Evolutionary conservation across 768 basidiomycete species (phyloP), one percentile per base, ranked within the genome.

Genomic region (Phanerochaete sordida): DNA sequence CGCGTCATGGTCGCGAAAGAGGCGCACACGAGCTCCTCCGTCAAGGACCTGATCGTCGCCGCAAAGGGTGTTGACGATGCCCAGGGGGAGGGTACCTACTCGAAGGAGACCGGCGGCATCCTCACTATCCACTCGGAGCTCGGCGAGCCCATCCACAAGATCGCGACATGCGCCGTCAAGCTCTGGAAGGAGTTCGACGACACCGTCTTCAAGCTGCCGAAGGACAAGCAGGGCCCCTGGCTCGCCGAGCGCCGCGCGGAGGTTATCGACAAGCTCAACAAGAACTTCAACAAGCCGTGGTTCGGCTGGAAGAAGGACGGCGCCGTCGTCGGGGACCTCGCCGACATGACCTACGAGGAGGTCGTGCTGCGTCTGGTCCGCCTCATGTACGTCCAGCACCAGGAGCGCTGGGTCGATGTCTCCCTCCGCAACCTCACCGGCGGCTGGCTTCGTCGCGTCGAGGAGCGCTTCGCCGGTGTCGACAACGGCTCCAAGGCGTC

Each of bases 1-100:
- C 90, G 97, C 57, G 94, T 98, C 72, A 98, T 99, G 96, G 94
- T 98, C 31, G 96, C 97, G 52, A 95, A 94, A 76, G 97, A 99
- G 74, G 94, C 96, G 3, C 96, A 98, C 73, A 98, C 97, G 0
- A 91, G 88, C 66, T 81, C 92, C 2, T 88, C 88, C 7, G 95
- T 99, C 73, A 99, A 98, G 81, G 92, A 98, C 74, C 82, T 99
- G 62, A 98, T 99, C 63, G 89, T 98, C 59, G 91, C 89, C 47
- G 95, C 96, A 1, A 69, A 89, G n/a, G 97, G 97, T 74, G 95
- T 98, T 37, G 82, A 84, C 31, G 95, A 98, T 68, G 82, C 78
- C 54, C 79, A 88, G 58, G 98, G 95, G 94, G 96, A 98, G 72
- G 91, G 90, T 33, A 98, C 97, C 0, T 98, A 98, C 72, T 75